Base-by-base conservation (phyloP, 1,284 basidiomycete species). In the Thecaphora thlaspeos region DNA sequence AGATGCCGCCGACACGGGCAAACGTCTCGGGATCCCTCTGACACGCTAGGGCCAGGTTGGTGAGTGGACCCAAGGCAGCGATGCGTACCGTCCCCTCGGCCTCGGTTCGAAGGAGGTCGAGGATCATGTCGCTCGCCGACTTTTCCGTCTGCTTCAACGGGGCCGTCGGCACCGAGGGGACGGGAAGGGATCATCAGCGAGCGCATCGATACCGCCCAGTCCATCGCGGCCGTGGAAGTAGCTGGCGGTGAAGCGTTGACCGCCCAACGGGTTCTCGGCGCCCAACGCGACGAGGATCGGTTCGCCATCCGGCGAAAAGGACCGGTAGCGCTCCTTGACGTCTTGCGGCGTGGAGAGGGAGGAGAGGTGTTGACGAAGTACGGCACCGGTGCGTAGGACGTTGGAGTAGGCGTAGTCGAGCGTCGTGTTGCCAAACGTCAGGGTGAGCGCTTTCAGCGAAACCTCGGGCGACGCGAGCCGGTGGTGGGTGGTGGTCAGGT, bases 41-140 rank as follows among this genome's bases (percentile, higher is more conserved):
- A 76, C 88, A 81, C 43, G 89, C 82, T 37, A 81, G 80, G 1
- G 91, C 90, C 23, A 97, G 81, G 72, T 89, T 93, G 18, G 91
- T 96, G 54, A 92, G 80, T 4, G 93, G 93, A 0, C 93, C 94
- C 1, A 96, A 82, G 4, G 85, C 87, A 51, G 96, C 83, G 64
- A 95, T 91, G 1, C 88, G 88, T 23, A 97, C 83, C 10, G 83
- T 87, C 46, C 84, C 80, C 18, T 84, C 78, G 1, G 86, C 84
- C 52, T 84, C 81, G 2, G 81, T 78, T 26, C 81, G 78, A 8
- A 97, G 81, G 19, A 91, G 79, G 17, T 87, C 84, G 1, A 91
- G 80, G 9, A 86, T 84, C 15, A 88, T 84, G 41, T 90, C 84
- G 30, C 83, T 80, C 11, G 75, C 63, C 0, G 84, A 86, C 22